Percentiles rank a stretch among this genome's conserved stretches.
Evolutionary conservation across 228 moss, liverwort and hornwort species (phyloP).

Genomic region (Sphagnum magellanicum): DNA sequence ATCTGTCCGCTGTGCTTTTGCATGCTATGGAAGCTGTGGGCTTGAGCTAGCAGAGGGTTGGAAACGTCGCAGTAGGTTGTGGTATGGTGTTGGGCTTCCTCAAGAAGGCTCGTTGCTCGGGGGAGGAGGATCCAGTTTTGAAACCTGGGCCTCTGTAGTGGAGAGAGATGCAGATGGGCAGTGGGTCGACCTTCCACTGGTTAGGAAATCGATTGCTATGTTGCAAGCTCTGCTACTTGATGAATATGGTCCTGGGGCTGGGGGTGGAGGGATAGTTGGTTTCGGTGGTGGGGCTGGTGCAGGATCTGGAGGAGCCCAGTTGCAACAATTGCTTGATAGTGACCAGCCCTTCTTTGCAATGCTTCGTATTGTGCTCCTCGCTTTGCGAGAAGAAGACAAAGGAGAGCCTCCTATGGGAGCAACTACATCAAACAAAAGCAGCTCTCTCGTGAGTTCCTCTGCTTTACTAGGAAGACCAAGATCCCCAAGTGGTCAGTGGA

Average conservation of each 20-base stretch:
- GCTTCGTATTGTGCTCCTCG: conserved; percentile 70
- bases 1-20: conserved; percentile 88
- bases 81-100: conserved; percentile 91
- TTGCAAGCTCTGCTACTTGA: conserved; percentile 76
- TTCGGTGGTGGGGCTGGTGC: conserved; percentile 78
- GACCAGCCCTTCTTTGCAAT: conserved; percentile 93
- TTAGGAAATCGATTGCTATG: conserved; percentile 75
- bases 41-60: conserved; percentile 68
- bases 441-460: conserved; percentile 24
- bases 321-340: conserved; percentile 86
- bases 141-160: conserved; percentile 55
- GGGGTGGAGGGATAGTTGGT: conserved; percentile 54
- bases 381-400: conserved; percentile 74
- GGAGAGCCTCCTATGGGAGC: conserved; percentile 26
- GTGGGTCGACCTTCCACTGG: conserved; percentile 74
- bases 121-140: conserved; percentile 73
- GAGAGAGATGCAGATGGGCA: conserved; percentile 64
- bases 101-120: conserved; percentile 31
- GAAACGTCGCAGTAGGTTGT: conserved; percentile 87
- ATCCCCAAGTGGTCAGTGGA: conserved; percentile 50
- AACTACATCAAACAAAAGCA: conserved; percentile 9
- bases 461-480: conserved; percentile 33
- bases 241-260: conserved; percentile 82
- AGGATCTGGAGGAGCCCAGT: conserved; percentile 80
- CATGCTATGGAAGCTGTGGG: conserved; percentile 80